These are phyloP conservation scores for Colletotrichum tabaci DNA, from an alignment of 2,329 filamentous ascomycete species.

Conservation along the genomic window DNA sequence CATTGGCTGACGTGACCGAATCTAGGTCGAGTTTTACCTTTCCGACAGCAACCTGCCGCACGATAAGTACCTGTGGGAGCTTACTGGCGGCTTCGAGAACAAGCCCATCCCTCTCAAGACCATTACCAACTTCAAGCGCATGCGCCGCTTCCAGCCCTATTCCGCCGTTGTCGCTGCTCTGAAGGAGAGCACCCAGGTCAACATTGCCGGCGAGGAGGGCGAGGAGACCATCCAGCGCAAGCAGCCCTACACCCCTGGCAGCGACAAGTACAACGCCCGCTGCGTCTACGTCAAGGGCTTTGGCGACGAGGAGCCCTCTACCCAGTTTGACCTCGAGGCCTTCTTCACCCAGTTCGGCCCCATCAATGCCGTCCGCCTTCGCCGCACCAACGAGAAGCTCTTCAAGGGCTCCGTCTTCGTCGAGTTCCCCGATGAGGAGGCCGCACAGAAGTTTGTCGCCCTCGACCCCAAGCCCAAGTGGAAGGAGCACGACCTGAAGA, in stretches of 20 bases:
- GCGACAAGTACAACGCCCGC: constrained; percentile 77
- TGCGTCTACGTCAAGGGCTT: constrained; percentile 97
- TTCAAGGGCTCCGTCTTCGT: constrained; percentile 99
- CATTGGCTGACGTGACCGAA: constrained; percentile 13
- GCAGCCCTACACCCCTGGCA: constrained; percentile 73
- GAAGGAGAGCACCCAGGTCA: constrained; percentile 80
- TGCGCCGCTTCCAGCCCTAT: constrained; percentile 94
- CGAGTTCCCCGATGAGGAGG: constrained; percentile 87
- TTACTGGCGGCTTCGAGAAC: constrained; percentile 85
- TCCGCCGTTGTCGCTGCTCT: constrained; percentile 86
- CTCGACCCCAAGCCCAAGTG: constrained; percentile 87
- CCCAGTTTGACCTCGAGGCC: constrained; percentile 93
- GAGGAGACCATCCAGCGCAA: constrained; percentile 84
- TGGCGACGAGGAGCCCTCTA: constrained; percentile 84
- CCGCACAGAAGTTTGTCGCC: constrained; percentile 83
- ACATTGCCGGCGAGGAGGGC: constrained; percentile 81
- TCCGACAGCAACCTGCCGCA: constrained; percentile 89
- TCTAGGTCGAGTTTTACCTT: constrained; percentile 95
- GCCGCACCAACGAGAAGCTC: constrained; percentile 77
- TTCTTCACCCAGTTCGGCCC: constrained; percentile 89
- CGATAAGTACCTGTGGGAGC: constrained; percentile 88
- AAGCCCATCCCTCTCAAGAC: constrained; percentile 83
- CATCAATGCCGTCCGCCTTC: constrained; percentile 87
- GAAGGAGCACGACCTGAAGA: constrained; percentile 83
- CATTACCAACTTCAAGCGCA: constrained; percentile 92